Percentiles rank a stretch among this genome's conserved stretches.
These are phyloP conservation scores for Solanum phureja DNA, from an alignment of 257 asterid genomes.

Conservation along the genomic window DNA sequence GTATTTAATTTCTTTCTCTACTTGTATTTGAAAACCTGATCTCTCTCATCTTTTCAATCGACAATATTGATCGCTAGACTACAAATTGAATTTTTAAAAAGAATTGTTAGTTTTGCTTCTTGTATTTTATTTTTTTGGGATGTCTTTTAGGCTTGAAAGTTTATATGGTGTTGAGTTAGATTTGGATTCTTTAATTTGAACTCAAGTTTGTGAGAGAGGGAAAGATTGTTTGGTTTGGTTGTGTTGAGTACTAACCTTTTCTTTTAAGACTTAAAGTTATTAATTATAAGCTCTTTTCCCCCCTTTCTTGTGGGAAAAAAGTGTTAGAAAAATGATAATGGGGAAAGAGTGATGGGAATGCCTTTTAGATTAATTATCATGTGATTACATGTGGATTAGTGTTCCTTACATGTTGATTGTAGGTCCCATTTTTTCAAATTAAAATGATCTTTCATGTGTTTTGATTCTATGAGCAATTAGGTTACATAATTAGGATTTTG, in stretches of 20 bases:
- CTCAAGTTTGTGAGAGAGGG: slow-evolving; percentile 47
- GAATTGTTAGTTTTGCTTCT: not conserved
- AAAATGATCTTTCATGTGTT: slow-evolving; percentile 36
- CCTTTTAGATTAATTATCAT: slow-evolving; percentile 33
- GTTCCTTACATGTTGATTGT: slow-evolving; percentile 13
- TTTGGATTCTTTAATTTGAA: slow-evolving; percentile 53
- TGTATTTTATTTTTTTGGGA: not conserved
- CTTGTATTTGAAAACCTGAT: not conserved
- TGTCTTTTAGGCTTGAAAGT: slow-evolving; percentile 2
- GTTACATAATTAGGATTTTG: slow-evolving; percentile 11
- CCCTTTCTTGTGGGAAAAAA: not conserved
- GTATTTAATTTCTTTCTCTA: not conserved
- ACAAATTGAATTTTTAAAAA: not conserved
- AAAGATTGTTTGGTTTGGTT: slow-evolving; percentile 14
- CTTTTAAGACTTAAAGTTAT: not conserved
- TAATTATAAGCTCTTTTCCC: not conserved
- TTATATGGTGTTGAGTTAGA: slow-evolving; percentile 8
- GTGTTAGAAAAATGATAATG: not conserved
- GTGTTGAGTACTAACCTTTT: not conserved
- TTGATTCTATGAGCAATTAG: slow-evolving; percentile 21
- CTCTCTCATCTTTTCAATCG: not conserved
- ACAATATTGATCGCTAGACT: not conserved
- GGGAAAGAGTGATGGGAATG: slow-evolving; percentile 18
- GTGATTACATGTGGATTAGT: slow-evolving; percentile 54
- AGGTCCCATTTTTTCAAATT: slow-evolving; percentile 24